Conservation (phyloP, 2,329 filamentous ascomycete species). For the Colletotrichum paranaense region DNA sequence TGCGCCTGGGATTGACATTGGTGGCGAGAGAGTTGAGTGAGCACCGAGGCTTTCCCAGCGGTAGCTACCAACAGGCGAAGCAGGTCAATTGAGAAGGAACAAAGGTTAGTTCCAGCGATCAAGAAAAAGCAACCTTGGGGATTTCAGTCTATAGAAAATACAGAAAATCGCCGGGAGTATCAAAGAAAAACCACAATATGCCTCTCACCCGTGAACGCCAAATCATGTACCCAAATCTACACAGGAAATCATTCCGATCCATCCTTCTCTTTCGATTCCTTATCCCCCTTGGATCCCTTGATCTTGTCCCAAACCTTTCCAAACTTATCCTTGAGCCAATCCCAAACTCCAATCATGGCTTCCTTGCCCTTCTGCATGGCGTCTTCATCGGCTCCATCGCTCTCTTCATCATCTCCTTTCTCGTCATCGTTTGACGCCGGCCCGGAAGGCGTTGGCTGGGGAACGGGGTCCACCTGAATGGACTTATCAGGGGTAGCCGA, state of each 20-base stretch:
- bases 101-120: too few species aligned
- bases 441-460: constrained; percentile 36
- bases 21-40: too few species aligned
- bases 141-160: not conserved
- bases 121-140: not conserved
- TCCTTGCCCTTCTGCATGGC: constrained; percentile 43
- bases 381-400: constrained; percentile 40
- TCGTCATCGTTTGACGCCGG: constrained; percentile 30
- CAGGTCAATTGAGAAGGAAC: too few species aligned
- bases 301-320: constrained; percentile 59
- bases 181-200: constrained; percentile 14
- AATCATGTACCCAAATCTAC: not conserved
- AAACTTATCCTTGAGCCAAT: constrained; percentile 63
- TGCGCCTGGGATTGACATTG: too few species aligned
- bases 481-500: constrained; percentile 34
- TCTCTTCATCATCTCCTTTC: constrained; percentile 29
- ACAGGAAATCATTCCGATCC: constrained; percentile 19
- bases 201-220: constrained; percentile 28
- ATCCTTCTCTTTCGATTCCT: not conserved
- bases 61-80: too few species aligned
- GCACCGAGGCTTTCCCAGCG: too few species aligned
- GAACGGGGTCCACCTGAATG: constrained; percentile 38
- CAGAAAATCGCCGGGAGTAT: constrained; percentile 19
- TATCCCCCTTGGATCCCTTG: constrained; percentile 38
- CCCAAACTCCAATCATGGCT: constrained; percentile 55